Evolutionary conservation across 345 rosid genomes (phyloP).

Genomic region (Hevea brasiliensis): DNA sequence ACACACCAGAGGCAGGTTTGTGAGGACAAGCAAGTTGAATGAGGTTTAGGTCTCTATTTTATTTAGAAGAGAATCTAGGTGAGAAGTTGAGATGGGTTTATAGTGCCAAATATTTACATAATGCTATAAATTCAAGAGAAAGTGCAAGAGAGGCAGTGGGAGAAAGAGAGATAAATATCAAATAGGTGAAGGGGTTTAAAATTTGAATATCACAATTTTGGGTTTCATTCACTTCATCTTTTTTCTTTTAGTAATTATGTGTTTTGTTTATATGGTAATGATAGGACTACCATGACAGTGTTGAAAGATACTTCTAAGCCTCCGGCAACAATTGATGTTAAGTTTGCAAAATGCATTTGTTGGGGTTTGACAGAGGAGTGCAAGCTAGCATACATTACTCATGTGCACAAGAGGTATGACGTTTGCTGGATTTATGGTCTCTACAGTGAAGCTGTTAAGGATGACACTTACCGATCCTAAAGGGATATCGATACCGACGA

Average conservation of each 20-base stretch:
- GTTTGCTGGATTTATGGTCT: conserved; percentile 83
- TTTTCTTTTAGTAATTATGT: background rate
- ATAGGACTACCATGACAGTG: too few species aligned
- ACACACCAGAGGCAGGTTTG: too few species aligned
- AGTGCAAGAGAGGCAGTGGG: conserved; percentile 32
- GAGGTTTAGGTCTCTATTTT: too few species aligned
- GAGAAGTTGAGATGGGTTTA: too few species aligned
- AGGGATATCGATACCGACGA: conserved; percentile 43
- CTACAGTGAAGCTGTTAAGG: conserved; percentile 68
- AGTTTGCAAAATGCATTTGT: conserved; percentile 60
- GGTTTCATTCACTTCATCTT: too few species aligned
- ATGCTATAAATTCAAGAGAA: conserved; percentile 12
- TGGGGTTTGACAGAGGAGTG: conserved; percentile 76
- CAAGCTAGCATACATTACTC: conserved; percentile 53
- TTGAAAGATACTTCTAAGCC: background rate
- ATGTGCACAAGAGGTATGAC: conserved; percentile 46
- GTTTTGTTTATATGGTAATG: too few species aligned
- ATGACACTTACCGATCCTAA: conserved; percentile 45
- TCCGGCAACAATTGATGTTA: conserved; percentile 24
- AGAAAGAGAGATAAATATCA: conserved; percentile 32
- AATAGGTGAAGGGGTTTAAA: too few species aligned
- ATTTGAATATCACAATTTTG: too few species aligned
- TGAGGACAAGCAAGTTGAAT: too few species aligned
- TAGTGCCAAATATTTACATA: too few species aligned
- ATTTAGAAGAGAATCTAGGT: too few species aligned